These are phyloP conservation scores for Nothomitra cinnamomea DNA, from an alignment of 2,329 filamentous ascomycete species.

Conservation along the genomic window DNA sequence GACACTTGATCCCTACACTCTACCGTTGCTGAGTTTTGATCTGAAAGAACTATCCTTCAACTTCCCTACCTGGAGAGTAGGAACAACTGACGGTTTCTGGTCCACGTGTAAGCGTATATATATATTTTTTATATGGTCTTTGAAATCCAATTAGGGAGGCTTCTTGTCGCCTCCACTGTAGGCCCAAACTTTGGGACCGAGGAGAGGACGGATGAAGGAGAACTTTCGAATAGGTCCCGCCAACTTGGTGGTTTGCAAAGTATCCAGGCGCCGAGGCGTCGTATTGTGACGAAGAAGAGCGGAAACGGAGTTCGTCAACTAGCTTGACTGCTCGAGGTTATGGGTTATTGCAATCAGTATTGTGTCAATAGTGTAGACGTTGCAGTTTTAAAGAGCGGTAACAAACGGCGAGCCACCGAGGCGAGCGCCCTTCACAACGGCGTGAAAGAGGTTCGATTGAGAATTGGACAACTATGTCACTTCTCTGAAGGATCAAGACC, in stretches of 20 bases:
- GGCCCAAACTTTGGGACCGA: slow-evolving; percentile 85
- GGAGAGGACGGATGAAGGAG: slow-evolving; percentile 71
- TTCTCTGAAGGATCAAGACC: too few relatives aligned
- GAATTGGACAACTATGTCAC: too few relatives aligned
- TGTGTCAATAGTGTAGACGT: background rate
- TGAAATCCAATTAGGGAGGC: slow-evolving; percentile 70
- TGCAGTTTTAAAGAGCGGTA: background rate
- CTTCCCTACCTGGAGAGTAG: background rate
- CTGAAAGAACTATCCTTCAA: slow-evolving; percentile 4
- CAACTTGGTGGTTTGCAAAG: slow-evolving; percentile 64
- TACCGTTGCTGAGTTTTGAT: slow-evolving; percentile 3
- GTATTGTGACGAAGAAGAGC: background rate
- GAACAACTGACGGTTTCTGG: background rate
- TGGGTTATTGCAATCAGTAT: slow-evolving; percentile 9
- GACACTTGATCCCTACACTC: slow-evolving; percentile 21
- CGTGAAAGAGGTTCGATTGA: too few relatives aligned
- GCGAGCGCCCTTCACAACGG: too few relatives aligned
- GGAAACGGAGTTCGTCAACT: background rate
- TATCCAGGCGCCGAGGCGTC: slow-evolving; percentile 18
- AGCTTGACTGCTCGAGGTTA: slow-evolving; percentile 10
- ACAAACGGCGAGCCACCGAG: background rate
- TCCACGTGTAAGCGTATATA: slow-evolving; percentile 5
- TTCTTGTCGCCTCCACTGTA: slow-evolving; percentile 93
- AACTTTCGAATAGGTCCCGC: slow-evolving; percentile 63
- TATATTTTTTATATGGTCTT: slow-evolving; percentile 15